A percentile compares a stretch with the other conserved stretches of the same genome.
Evolutionary conservation across 2,329 filamentous ascomycete genomes (phyloP).

Genomic region (Pseudopyricularia javanii): DNA sequence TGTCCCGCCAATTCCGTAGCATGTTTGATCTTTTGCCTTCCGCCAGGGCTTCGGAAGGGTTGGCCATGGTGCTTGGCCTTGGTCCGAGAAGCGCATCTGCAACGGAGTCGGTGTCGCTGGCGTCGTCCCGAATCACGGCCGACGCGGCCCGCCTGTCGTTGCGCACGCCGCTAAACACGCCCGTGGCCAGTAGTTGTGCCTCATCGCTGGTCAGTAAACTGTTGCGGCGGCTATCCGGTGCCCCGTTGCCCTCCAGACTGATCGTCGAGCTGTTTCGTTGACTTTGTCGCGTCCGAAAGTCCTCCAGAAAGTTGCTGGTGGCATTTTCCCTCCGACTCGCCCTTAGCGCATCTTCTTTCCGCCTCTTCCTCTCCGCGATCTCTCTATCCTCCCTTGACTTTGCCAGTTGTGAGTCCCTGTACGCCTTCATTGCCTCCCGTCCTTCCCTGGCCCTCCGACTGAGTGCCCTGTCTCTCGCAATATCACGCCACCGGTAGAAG

Average conservation of each 20-base stretch:
- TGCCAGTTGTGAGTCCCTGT: slow-evolving; percentile 22
- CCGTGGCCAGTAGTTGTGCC: slow-evolving; percentile 25
- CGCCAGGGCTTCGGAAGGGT: not conserved
- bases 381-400: slow-evolving; percentile 17
- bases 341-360: slow-evolving; percentile 18
- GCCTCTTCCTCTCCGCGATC: slow-evolving; percentile 20
- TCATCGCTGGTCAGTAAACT: slow-evolving; percentile 15
- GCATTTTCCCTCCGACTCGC: slow-evolving; percentile 11
- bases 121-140: not conserved
- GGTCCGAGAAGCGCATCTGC: slow-evolving; percentile 1
- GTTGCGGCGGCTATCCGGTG: slow-evolving; percentile 4
- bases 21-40: not conserved
- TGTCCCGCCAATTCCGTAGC: not conserved
- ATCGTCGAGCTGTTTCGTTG: slow-evolving; percentile 4
- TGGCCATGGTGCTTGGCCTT: not conserved
- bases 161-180: slow-evolving; percentile 25
- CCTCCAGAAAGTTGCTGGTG: slow-evolving; percentile 8
- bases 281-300: slow-evolving; percentile 1
- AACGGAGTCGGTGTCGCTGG: not conserved
- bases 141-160: slow-evolving; percentile 20
- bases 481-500: slow-evolving; percentile 43
- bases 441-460: slow-evolving; percentile 37
- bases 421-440: slow-evolving; percentile 35
- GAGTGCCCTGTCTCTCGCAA: slow-evolving; percentile 32
- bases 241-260: not conserved